Conservation (phyloP, 306 rosid species). For the Hylodesmum podocarpum region DNA sequence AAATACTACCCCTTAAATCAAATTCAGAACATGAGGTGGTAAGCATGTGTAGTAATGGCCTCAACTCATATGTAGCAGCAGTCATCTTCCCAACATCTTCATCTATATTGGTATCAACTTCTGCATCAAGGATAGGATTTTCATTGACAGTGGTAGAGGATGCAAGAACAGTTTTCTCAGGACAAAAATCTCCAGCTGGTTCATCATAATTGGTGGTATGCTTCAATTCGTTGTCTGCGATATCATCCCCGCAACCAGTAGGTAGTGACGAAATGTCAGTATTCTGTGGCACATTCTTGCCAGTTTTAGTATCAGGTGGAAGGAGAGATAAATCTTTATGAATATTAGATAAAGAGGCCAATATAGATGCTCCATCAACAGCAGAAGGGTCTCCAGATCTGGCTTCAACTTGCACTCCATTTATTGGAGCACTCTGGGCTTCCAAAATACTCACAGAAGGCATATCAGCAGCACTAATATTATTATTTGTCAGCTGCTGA, state of each 20-base stretch:
- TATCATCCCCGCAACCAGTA: slow-evolving; percentile 51
- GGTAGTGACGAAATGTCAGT: slow-evolving; percentile 55
- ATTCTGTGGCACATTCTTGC: slow-evolving; percentile 54
- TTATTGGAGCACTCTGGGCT: slow-evolving; percentile 66
- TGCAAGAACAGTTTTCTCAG: slow-evolving; percentile 57
- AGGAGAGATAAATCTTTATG: slow-evolving; percentile 61
- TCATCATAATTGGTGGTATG: slow-evolving; percentile 52
- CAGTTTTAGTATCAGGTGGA: slow-evolving; percentile 61
- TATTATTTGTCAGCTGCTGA: slow-evolving; percentile 69
- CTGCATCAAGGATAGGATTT: slow-evolving; percentile 55
- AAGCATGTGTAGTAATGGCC: slow-evolving; percentile 65
- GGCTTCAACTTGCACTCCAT: slow-evolving; percentile 72
- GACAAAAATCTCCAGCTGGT: slow-evolving; percentile 42
- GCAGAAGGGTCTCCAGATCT: slow-evolving; percentile 86
- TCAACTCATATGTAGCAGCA: slow-evolving; percentile 45
- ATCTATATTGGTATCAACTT: slow-evolving; percentile 52
- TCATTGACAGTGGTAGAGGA: slow-evolving; percentile 51
- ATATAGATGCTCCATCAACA: slow-evolving; percentile 75
- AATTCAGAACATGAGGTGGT: slow-evolving; percentile 57
- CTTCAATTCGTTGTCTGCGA: slow-evolving; percentile 57
- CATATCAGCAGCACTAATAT: slow-evolving; percentile 54
- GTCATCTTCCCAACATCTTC: slow-evolving; percentile 50
- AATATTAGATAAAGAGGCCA: slow-evolving; percentile 73
- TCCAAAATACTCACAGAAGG: slow-evolving; percentile 79
- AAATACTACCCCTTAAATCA: slow-evolving; percentile 56